Base-by-base conservation (phyloP, 768 basidiomycete genomes). In the Cubamyces lactineus region DNA sequence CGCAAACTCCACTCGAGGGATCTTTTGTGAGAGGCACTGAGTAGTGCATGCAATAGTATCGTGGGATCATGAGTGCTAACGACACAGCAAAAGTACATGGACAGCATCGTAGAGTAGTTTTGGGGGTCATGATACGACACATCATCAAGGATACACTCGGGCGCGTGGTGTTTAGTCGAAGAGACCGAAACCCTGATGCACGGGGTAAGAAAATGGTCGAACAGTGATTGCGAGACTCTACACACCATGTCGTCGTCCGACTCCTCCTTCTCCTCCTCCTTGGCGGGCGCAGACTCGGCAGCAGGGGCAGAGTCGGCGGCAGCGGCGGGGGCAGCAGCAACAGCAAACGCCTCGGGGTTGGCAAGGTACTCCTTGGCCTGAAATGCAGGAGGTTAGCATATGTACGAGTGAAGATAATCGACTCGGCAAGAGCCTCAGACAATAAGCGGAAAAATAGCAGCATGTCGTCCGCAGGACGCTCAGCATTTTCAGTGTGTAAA, bases 331-430 rank as follows among this genome's bases (percentile, higher is more conserved):
- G 92, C 82, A 55, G 88, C 89, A 40, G 90, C 91, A 62, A 78
- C 89, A 57, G 91, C 94, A 71, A 96, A 99, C n/a, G 96, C 96
- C 57, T 97, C 95, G 52, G 97, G 96, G 85, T 98, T 97, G 73
- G 89, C 97, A 70, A 98, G 88, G 81, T 89, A 92, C 73, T 92
- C 96, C 84, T 97, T 98, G 78, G 91, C 86, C 94, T 96, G 68
- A 34, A 50, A 64, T 45, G 24, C 34, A 28, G 30, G 4, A 60
- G 51, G 72, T 79, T 72, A 72, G 73, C 52, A 67, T 28, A 65
- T 69, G 63, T 71, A 53, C 54, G 60, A 65, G 78, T 78, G 76
- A 69, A 70, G 71, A 69, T 57, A 64, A 52, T 21, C 1, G 13
- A 40, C 24, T 21, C 28, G 58, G 53, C 21, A 26, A 19, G 12